Base-by-base conservation (phyloP, 2,329 filamentous ascomycete genomes). In the Zymoseptoria ardabiliae region DNA sequence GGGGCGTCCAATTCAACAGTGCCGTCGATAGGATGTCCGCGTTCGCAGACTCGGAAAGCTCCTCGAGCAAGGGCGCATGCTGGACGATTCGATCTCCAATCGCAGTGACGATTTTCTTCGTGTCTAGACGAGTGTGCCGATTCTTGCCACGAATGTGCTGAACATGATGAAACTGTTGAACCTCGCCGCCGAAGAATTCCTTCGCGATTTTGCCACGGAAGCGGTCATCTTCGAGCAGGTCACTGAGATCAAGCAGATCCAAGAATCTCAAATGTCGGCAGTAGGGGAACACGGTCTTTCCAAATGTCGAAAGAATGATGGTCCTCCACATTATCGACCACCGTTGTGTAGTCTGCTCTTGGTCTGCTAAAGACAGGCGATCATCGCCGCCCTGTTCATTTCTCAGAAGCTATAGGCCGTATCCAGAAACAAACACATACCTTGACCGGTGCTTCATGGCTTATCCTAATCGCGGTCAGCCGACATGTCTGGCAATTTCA, bases 321-420 rank as follows among this genome's bases (percentile, higher is more conserved):
- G 85, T 85, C 55, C 82, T 81, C 88, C 88, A 91, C 54, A 89
- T 72, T 6, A 82, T 78, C 1, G 84, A 82, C 81, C 84, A 86
- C 72, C 82, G 82, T 57, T 78, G 77, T 20, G 80, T 75, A n/a
- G 76, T 73, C 25, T 77, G 66, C 35, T 80, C 74, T 63, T 79
- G 77, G 55, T 79, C 75, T 1, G 74, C 71, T 17, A 74, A 63
- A 17, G 73, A 67, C 22, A 74, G 66, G n/a, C 71, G 64, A 59
- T 76, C 67, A 71, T 77, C 74, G 65, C 77, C 74, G 72, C 78
- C n/a, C n/a, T n/a, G n/a, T n/a, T n/a, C n/a, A n/a, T n/a, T n/a
- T n/a, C n/a, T n/a, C n/a, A n/a, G n/a, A n/a, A n/a, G n/a, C n/a
- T n/a, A n/a, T n/a, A n/a, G n/a, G n/a, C n/a, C n/a, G n/a, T n/a